Percentiles rank a stretch among this genome's conserved stretches.
Evolutionary conservation across 164 flowering plant genomes (phyloP).

Genomic region (Stephania japonica): DNA sequence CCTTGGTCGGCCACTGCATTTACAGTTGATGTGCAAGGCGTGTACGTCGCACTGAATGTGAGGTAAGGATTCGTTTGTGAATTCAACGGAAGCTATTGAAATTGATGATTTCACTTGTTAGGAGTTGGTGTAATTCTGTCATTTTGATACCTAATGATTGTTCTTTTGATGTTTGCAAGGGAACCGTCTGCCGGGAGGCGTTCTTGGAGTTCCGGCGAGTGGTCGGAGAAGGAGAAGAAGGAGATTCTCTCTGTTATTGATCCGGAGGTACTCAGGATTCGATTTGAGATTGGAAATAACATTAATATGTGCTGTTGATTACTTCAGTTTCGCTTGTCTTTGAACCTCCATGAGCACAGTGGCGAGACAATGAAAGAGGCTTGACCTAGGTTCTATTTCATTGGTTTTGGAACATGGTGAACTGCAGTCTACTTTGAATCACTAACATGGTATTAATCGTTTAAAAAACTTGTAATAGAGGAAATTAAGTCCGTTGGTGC

Average conservation of each 20-base stretch:
- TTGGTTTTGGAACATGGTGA: not conserved
- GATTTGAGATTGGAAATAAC: not conserved
- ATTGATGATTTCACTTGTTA: not conserved
- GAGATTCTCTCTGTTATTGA: slow-evolving; percentile 50
- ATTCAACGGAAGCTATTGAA: not conserved
- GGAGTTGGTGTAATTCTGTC: slow-evolving; percentile 7
- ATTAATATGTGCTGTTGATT: not conserved
- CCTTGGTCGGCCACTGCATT: slow-evolving; percentile 61
- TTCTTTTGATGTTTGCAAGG: slow-evolving; percentile 25
- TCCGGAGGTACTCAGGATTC: slow-evolving; percentile 57
- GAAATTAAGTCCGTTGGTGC: not conserved
- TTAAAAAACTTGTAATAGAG: not conserved
- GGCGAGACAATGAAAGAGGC: too few species aligned
- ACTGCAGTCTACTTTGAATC: not conserved
- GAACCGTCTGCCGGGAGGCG: slow-evolving; percentile 23
- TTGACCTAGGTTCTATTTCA: not conserved
- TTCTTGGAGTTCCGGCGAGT: slow-evolving; percentile 15
- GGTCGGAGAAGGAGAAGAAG: slow-evolving; percentile 31
- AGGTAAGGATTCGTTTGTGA: slow-evolving; percentile 30
- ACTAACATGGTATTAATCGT: too few species aligned
- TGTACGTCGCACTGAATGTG: slow-evolving; percentile 30
- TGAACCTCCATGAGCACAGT: not conserved
- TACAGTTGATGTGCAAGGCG: slow-evolving; percentile 39
- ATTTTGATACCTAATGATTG: not conserved
- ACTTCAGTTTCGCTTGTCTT: not conserved